These are phyloP conservation scores for Leccinum ochraceum DNA, from an alignment of 768 basidiomycete genomes.

Conservation along the genomic window DNA sequence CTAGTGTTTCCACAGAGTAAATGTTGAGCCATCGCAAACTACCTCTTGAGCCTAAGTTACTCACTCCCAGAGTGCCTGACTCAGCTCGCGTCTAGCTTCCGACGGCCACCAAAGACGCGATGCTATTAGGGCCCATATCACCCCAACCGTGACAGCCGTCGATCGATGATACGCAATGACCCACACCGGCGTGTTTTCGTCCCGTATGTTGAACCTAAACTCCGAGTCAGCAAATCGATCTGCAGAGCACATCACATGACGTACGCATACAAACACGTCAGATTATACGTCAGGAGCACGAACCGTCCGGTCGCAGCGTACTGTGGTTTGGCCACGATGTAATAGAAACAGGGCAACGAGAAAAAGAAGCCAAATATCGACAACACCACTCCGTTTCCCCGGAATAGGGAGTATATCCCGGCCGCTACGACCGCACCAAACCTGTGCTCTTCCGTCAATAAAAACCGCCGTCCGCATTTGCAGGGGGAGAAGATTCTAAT, in stretches of 20 bases:
- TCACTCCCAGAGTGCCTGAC: constrained; percentile 84
- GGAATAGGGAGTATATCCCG: constrained; percentile 69
- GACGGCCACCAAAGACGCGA: constrained; percentile 96
- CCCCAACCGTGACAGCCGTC: constrained; percentile 79
- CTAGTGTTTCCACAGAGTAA: constrained; percentile 39
- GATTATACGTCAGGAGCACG: constrained; percentile 84
- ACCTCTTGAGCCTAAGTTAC: constrained; percentile 17
- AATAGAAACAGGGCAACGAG: constrained; percentile 93
- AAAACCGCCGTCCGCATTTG: constrained; percentile 2
- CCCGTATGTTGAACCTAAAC: constrained; percentile 76
- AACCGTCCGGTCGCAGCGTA: constrained; percentile 78
- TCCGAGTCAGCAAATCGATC: not conserved
- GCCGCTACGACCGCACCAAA: constrained; percentile 80
- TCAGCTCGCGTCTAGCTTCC: constrained; percentile 87
- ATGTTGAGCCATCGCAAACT: not conserved
- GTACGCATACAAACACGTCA: constrained; percentile 75
- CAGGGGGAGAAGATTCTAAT: not conserved
- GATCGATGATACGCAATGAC: constrained; percentile 78
- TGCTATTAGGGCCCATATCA: constrained; percentile 86
- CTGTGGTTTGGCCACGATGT: constrained; percentile 75
- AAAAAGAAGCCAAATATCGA: constrained; percentile 86
- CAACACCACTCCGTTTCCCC: constrained; percentile 71
- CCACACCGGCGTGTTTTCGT: constrained; percentile 59
- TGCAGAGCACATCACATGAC: constrained; percentile 18
- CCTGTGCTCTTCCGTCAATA: constrained; percentile 39